Evolutionary conservation across 352 stramenopile genomes (phyloP), one percentile per base, ranked within the genome.

Genomic region (Phytopythium mirpurense): DNA sequence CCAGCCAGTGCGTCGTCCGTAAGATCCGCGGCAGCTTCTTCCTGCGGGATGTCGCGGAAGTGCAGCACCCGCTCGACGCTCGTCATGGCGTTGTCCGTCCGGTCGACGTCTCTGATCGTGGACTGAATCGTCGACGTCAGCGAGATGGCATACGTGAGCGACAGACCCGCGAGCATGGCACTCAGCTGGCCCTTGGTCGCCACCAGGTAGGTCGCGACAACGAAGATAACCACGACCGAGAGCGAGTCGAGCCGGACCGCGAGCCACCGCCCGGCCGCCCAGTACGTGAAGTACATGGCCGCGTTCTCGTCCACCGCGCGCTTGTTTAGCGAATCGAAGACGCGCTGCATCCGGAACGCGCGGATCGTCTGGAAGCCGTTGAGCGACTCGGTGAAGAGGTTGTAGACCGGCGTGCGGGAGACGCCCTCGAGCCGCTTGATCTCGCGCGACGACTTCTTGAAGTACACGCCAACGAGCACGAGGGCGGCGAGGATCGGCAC

Each of bases 361-460:
- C 93, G 83, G 18, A 98, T 98, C 11, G 86, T 98, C 2, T 71
- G 49, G 14, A 98, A 72, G 14, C 96, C 95, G 37, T 72, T 80
- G 15, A 98, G 58, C n/a, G 76, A 97, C 68, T 98, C 93, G 18
- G 76, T 72, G 36, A 98, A 82, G 41, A 97, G 72, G 5, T 81
- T 81, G 73, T 96, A 98, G 34, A 99, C 84, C 2, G 96, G 95
- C n/a, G 83, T 72, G 19, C 72, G 62, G 2, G 60, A 72, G 40
- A 98, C 62, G 2, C 85, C 86, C 56, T 99, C 95, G 11, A 98
- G 72, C 9, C 94, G 78, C 67, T 98, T 97, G 15, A 98, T 60
- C 51, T 98, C 93, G 11, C 73, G 57, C 51, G 81, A 72, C 11
- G 67, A 76, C 36, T 73, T 71, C 51, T 96, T 82, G 64, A 95